Evolutionary conservation across 2,329 filamentous ascomycete genomes (phyloP).

Genomic region (Emergomyces orientalis): DNA sequence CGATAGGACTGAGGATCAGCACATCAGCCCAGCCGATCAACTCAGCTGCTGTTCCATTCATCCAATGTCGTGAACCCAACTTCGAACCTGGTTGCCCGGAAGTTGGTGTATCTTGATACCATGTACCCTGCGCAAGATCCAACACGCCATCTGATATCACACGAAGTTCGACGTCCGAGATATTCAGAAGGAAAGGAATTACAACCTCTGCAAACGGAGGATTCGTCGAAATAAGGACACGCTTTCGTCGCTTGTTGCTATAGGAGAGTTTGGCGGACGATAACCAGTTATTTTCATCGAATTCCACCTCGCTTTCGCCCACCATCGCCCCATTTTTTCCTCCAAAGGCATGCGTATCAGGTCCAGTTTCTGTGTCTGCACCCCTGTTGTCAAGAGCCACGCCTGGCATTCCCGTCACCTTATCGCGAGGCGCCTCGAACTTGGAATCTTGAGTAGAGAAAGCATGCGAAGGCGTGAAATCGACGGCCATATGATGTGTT

Average conservation of each 20-base stretch:
- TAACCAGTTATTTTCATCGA: not conserved
- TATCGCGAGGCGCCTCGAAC: not conserved
- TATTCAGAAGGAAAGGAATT: slow-evolving; percentile 30
- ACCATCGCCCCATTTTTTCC: not conserved
- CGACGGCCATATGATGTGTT: not conserved
- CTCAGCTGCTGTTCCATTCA: slow-evolving; percentile 43
- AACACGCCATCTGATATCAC: slow-evolving; percentile 33
- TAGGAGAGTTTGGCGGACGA: not conserved
- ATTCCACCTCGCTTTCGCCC: not conserved
- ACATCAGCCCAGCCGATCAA: slow-evolving; percentile 82
- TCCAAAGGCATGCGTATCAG: not conserved
- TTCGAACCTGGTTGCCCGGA: slow-evolving; percentile 30
- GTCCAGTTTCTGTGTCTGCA: not conserved
- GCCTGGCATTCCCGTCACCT: not conserved
- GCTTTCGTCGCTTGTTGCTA: slow-evolving; percentile 20
- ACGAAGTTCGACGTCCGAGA: slow-evolving; percentile 33
- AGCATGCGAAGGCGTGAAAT: not conserved
- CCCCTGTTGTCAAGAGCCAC: not conserved
- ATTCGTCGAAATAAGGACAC: slow-evolving; percentile 31
- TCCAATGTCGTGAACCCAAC: slow-evolving; percentile 30
- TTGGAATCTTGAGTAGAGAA: not conserved
- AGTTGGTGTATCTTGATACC: slow-evolving; percentile 34
- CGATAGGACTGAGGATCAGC: slow-evolving; percentile 72
- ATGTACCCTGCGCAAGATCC: slow-evolving; percentile 22
- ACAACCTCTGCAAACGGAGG: slow-evolving; percentile 33